Evolutionary conservation across 1,284 basidiomycete genomes (phyloP).

Genomic region (Coniferiporia weirii): DNA sequence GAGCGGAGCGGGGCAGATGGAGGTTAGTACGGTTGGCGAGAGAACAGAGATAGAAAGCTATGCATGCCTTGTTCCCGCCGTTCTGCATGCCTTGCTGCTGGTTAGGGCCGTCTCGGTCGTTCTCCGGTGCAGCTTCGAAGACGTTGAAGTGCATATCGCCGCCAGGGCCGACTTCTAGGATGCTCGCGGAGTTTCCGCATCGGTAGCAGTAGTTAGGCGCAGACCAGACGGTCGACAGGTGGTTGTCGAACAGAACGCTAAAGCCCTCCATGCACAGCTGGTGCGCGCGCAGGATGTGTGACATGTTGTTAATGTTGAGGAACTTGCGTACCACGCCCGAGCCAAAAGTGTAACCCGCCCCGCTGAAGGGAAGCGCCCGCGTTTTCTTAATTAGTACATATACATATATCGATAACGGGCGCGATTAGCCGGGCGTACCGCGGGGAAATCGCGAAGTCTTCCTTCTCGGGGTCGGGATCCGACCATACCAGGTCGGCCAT

Average conservation of each 20-base stretch:
- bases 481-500: constrained; percentile 99
- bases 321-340: constrained; percentile 99
- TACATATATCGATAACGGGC: constrained; percentile 8
- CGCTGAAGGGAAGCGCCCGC: constrained; percentile 45
- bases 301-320: constrained; percentile 90
- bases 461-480: constrained; percentile 98
- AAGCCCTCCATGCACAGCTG: constrained; percentile 99
- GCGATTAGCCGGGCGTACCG: constrained; percentile 49
- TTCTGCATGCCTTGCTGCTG: constrained; percentile 72
- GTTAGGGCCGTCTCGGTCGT: constrained; percentile 79
- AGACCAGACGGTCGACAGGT: constrained; percentile 96
- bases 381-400: constrained; percentile 9
- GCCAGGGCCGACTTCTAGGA: constrained; percentile 92
- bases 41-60: neutral
- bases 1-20: too few relatives aligned
- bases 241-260: constrained; percentile 89
- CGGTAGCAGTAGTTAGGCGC: constrained; percentile 99
- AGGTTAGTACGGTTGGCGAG: too few relatives aligned
- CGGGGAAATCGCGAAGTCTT: constrained; percentile 98
- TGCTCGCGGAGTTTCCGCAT: constrained; percentile 96
- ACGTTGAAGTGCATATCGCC: constrained; percentile 94
- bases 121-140: constrained; percentile 97
- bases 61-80: constrained; percentile 57
- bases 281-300: constrained; percentile 95
- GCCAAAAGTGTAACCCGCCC: constrained; percentile 98